Percentiles rank a stretch among this genome's conserved stretches.
phyloP scores from a whole-genome alignment of 176 grass and related monocot genomes.

The Zoysia japonica region DNA sequence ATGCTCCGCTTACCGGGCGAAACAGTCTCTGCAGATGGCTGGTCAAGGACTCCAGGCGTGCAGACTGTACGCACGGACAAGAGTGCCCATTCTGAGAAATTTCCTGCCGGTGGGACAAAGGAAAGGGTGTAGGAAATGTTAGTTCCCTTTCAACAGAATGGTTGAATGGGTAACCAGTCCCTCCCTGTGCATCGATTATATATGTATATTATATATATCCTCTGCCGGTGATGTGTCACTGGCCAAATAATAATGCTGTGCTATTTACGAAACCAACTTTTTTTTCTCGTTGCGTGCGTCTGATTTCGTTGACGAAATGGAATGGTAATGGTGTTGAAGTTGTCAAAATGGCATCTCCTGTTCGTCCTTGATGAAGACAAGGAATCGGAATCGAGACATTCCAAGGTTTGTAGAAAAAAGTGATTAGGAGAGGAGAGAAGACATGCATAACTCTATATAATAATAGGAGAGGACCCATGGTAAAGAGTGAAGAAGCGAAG shows the following conservation, averaged over 20 bases:
- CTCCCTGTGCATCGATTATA: neutral
- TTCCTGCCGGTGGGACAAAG: slow-evolving; percentile 19
- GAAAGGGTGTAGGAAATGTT: neutral
- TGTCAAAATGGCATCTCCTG: neutral
- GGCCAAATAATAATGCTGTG: neutral
- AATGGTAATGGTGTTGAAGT: slow-evolving; percentile 10
- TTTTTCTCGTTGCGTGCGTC: neutral
- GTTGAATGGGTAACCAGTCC: slow-evolving; percentile 43
- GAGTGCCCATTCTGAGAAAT: slow-evolving; percentile 34
- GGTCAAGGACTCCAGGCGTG: neutral
- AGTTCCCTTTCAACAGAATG: neutral
- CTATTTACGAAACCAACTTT: neutral
- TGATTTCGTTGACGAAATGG: slow-evolving; percentile 36
- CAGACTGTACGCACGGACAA: neutral
- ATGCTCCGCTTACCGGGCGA: neutral
- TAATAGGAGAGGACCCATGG: neutral
- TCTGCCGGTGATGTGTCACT: neutral
- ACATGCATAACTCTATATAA: neutral
- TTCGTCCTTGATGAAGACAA: neutral
- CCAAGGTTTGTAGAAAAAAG: neutral
- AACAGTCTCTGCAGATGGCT: neutral
- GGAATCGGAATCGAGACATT: neutral
- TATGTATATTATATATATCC: neutral
- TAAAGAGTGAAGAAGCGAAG: neutral
- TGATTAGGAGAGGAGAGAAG: neutral